Evolutionary conservation across 2,329 filamentous ascomycete genomes (phyloP).

Genomic region (Verruconis gallopava): DNA sequence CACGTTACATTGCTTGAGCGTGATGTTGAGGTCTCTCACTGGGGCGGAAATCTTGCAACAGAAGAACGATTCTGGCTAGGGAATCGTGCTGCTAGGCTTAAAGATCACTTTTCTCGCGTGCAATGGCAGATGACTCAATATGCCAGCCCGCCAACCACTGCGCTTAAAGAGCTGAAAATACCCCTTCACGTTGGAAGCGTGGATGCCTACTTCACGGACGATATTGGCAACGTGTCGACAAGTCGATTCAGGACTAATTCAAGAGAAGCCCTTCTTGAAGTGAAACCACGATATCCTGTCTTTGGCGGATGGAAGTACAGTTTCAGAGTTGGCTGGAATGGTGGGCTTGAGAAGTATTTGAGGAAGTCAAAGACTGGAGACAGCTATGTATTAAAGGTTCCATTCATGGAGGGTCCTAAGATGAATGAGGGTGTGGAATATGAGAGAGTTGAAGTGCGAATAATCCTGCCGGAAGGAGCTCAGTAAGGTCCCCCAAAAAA

Average conservation of each 20-base stretch:
- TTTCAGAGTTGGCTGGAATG: constrained; percentile 94
- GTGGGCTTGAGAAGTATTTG: constrained; percentile 64
- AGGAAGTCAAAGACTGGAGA: constrained; percentile 49
- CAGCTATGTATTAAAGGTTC: constrained; percentile 76
- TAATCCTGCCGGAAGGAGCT: constrained; percentile 85
- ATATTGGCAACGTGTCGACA: constrained; percentile 93
- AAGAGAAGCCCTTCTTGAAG: constrained; percentile 56
- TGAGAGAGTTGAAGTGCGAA: constrained; percentile 61
- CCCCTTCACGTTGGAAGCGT: constrained; percentile 66
- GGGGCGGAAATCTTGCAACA: constrained; percentile 91
- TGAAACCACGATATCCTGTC: constrained; percentile 89
- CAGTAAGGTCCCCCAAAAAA: constrained; percentile 45
- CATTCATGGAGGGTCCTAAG: constrained; percentile 86
- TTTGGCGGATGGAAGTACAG: constrained; percentile 98
- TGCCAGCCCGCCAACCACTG: constrained; percentile 63
- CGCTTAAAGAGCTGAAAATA: constrained; percentile 70
- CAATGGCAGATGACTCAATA: constrained; percentile 41
- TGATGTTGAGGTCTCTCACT: constrained; percentile 91
- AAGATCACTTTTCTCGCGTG: constrained; percentile 38
- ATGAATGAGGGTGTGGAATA: constrained; percentile 78
- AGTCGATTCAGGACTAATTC: constrained; percentile 69
- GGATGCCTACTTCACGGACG: constrained; percentile 89
- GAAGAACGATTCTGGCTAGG: constrained; percentile 86
- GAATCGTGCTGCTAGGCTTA: constrained; percentile 67
- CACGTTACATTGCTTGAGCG: constrained; percentile 71